Conservation (phyloP, 495 filamentous ascomycete genomes). For the Aspergillus homomorphus region DNA sequence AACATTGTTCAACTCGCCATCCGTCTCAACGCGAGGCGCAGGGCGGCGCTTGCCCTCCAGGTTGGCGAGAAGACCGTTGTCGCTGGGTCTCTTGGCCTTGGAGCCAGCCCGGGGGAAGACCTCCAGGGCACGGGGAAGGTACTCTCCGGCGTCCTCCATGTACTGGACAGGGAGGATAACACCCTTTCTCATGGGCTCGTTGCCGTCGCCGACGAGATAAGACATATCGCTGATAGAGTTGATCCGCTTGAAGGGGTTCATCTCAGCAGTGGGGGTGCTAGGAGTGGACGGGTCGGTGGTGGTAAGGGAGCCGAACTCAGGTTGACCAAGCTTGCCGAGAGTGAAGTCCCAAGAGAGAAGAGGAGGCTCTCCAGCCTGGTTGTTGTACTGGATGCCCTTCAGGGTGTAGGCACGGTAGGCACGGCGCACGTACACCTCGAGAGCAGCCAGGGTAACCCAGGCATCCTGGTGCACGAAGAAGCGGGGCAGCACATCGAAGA, state of each 20-base stretch:
- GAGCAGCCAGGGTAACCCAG: constrained; percentile 89
- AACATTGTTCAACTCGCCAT: constrained; percentile 83
- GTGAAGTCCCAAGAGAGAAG: constrained; percentile 93
- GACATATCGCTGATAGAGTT: constrained; percentile 96
- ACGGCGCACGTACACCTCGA: constrained; percentile 94
- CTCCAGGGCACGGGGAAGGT: constrained; percentile 76
- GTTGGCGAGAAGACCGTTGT: constrained; percentile 63
- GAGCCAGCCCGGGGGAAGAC: constrained; percentile 59
- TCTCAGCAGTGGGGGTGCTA: constrained; percentile 68
- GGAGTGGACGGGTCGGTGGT: constrained; percentile 79
- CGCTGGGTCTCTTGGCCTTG: constrained; percentile 37
- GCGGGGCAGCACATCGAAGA: constrained; percentile 89
- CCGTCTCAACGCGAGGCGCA: constrained; percentile 46
- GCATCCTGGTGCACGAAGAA: constrained; percentile 94
- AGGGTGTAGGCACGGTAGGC: constrained; percentile 94
- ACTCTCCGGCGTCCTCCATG: constrained; percentile 89
- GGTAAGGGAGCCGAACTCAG: constrained; percentile 78
- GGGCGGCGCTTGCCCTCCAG: constrained; percentile 70
- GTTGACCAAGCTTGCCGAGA: constrained; percentile 83
- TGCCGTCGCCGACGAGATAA: constrained; percentile 65
- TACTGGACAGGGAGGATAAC: constrained; percentile 91
- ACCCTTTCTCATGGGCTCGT: constrained; percentile 84
- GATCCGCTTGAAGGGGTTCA: constrained; percentile 70
- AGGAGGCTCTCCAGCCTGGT: constrained; percentile 71
- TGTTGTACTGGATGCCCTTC: constrained; percentile 86